Conservation (phyloP, 805 yeast species). For the Hanseniaspora meyeri region DNA sequence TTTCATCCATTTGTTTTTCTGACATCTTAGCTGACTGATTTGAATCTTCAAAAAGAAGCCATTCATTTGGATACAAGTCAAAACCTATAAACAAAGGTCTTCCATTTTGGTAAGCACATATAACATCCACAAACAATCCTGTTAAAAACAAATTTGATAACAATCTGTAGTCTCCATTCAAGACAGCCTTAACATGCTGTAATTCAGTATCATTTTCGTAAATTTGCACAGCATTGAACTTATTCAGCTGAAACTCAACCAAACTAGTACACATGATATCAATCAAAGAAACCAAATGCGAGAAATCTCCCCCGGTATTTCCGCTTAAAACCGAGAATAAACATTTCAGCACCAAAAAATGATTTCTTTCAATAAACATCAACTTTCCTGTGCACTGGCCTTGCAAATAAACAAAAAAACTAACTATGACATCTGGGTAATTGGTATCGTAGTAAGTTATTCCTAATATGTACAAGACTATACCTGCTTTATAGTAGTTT, state of each 20-base stretch:
- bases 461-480: conserved; percentile 20
- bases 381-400: conserved; percentile 24
- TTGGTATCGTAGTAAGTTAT: conserved; percentile 15
- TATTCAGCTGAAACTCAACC: conserved; percentile 20
- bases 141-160: conserved; percentile 23
- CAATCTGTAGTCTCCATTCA: conserved; percentile 18
- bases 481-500: conserved; percentile 24
- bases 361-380: conserved; percentile 24
- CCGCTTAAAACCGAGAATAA: conserved; percentile 14
- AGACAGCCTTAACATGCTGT: background rate
- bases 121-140: conserved; percentile 21
- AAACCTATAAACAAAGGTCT: conserved; percentile 16
- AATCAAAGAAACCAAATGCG: conserved; percentile 18
- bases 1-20: background rate
- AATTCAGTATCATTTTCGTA: conserved; percentile 16
- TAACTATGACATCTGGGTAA: conserved; percentile 19
- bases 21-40: background rate
- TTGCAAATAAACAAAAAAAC: conserved; percentile 19
- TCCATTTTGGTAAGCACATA: conserved; percentile 21
- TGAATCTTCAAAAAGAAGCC: background rate
- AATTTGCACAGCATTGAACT: conserved; percentile 16
- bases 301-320: conserved; percentile 21
- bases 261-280: conserved; percentile 18
- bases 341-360: conserved; percentile 20
- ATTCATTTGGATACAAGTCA: conserved; percentile 13